A percentile compares a stretch with the other conserved stretches of the same genome.
Conservation (phyloP, 108 stramenopile genomes). For the Cyclotella distinguenda region DNA sequence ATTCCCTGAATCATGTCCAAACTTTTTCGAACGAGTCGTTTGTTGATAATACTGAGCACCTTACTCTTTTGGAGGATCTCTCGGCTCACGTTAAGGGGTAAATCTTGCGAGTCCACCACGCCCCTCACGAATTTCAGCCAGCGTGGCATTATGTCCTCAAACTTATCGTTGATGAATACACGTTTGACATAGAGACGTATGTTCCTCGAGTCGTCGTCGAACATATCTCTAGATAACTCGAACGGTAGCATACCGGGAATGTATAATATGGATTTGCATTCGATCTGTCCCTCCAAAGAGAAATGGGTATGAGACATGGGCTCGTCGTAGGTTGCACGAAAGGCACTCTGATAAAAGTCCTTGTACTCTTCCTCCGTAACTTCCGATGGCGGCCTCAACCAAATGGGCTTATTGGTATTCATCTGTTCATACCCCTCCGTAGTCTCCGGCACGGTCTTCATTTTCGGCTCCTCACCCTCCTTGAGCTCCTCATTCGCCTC, state of each 20-base stretch:
- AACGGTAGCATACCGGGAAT: slow-evolving; percentile 95
- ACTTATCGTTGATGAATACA: slow-evolving; percentile 99
- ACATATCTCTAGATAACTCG: slow-evolving; percentile 95
- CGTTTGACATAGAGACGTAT: slow-evolving; percentile 98
- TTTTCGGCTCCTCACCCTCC: slow-evolving; percentile 87
- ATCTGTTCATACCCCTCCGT: slow-evolving; percentile 85
- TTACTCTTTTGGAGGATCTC: slow-evolving; percentile 98
- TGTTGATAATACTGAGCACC: slow-evolving; percentile 95
- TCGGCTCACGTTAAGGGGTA: slow-evolving; percentile 95
- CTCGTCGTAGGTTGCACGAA: slow-evolving; percentile 85
- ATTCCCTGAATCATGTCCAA: slow-evolving; percentile 93
- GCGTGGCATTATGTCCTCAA: slow-evolving; percentile 95
- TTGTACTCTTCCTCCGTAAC: slow-evolving; percentile 91
- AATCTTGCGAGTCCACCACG: slow-evolving; percentile 94
- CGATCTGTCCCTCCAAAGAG: slow-evolving; percentile 95
- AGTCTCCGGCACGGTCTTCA: slow-evolving; percentile 95
- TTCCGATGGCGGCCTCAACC: slow-evolving; percentile 92
- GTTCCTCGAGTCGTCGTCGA: slow-evolving; percentile 90
- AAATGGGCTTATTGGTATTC: slow-evolving; percentile 96
- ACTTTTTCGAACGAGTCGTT: slow-evolving; percentile 95
- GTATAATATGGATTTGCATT: slow-evolving; percentile 95
- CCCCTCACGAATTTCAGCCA: slow-evolving; percentile 97
- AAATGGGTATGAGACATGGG: slow-evolving; percentile 94
- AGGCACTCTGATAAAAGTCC: slow-evolving; percentile 96
- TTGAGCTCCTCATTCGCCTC: slow-evolving; percentile 86